Conservation (phyloP, 83 land plant genomes). For the Thuja plicata region DNA sequence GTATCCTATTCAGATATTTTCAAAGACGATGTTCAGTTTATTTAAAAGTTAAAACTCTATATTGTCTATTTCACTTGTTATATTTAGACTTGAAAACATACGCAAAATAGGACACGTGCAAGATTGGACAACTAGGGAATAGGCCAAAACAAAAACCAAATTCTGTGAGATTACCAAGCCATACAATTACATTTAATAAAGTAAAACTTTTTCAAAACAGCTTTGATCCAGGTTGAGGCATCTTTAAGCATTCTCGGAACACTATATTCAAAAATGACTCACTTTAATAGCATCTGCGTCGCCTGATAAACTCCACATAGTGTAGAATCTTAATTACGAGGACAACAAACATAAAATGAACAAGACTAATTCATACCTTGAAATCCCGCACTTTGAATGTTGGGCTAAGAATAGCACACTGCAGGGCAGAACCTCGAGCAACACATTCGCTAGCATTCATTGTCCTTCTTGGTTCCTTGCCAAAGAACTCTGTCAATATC, state of each 20-base stretch:
- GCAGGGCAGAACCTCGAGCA: conserved; percentile 98
- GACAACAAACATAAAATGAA: neutral
- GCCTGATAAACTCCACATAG: neutral
- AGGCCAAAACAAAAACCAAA: neutral
- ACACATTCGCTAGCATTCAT: conserved; percentile 97
- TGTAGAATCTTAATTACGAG: neutral
- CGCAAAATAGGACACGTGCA: too few species aligned
- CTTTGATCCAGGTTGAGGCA: neutral
- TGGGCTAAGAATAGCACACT: conserved; percentile 97
- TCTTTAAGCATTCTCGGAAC: neutral
- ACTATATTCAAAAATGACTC: neutral
- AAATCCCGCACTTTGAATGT: conserved; percentile 87
- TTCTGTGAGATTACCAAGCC: neutral
- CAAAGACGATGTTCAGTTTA: neutral
- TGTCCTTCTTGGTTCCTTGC: conserved; percentile 85
- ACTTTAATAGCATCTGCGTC: neutral
- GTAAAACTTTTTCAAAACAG: neutral
- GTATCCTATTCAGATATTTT: neutral
- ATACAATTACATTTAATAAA: neutral
- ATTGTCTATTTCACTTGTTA: too few species aligned
- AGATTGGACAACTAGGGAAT: too few species aligned
- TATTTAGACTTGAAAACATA: too few species aligned
- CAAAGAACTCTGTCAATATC: conserved; percentile 60
- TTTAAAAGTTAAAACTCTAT: too few species aligned
- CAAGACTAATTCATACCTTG: conserved; percentile 49